Evolutionary conservation across 2,329 filamentous ascomycete genomes (phyloP), one percentile per base, ranked within the genome.

Genomic region (Aphanoascus verrucosus): DNA sequence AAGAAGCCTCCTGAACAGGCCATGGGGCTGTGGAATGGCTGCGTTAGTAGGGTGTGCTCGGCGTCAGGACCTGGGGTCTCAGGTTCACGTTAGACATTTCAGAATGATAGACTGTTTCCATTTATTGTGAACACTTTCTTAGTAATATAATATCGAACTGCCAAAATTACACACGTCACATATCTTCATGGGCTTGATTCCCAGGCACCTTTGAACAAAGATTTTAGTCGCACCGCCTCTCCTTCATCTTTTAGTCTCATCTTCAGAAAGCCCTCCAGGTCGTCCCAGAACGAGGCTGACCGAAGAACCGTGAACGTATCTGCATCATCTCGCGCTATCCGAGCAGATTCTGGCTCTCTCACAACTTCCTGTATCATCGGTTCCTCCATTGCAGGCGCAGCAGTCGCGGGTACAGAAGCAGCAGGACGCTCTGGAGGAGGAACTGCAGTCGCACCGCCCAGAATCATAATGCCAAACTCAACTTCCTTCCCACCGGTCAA

Each of bases 381-480:
- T 38, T 49, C 32, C 17, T 42, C 32, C 4, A 20, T 35, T 70
- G 67, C 45, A 73, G 3, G 11, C n/a, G 3, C 23, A 20, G n/a
- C 14, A 2, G 44, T 38, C 2, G 37, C 19, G 9, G 28, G 3
- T 5, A 7, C 50, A 9, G 17, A 7, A 9, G 44, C 5, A 11
- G 73, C 71, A 19, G 62, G 55, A 56, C 59, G 61, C 15, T 49
- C 57, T 52, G 55, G 56, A 47, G 44, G 46, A 14, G 54, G 43
- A 1, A 72, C 61, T n/a, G 69, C 67, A 20, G 72, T 71, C 19
- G 76, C 80, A 12, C 88, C 89, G 2, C 85, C 86, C 65, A 95
- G 81, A 17, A 96, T 77, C 89, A 97, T 97, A 53, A 96, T 79
- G 1, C 82, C 82, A 58, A 97, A 83, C 67, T 95, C 89, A 0